These are phyloP conservation scores for Tephrocybe rancida DNA, from an alignment of 768 basidiomycete species.

Conservation along the genomic window DNA sequence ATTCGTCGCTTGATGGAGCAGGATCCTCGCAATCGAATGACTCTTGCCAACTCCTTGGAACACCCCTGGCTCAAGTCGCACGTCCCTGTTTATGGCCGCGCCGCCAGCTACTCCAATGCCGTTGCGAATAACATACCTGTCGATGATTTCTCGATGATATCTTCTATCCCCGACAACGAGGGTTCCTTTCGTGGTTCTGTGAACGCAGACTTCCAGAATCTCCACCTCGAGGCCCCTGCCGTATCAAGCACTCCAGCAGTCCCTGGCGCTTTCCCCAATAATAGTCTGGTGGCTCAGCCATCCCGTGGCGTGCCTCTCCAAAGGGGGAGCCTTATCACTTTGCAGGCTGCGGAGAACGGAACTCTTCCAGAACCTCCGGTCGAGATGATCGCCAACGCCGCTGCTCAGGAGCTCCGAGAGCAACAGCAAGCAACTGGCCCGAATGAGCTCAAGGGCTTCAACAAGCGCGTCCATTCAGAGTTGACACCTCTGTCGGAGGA, in stretches of 20 bases:
- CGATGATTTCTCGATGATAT: slow-evolving; percentile 26
- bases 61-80: slow-evolving; percentile 76
- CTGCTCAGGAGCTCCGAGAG: slow-evolving; percentile 24
- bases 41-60: slow-evolving; percentile 61
- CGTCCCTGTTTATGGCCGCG: slow-evolving; percentile 26
- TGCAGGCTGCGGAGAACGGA: slow-evolving; percentile 46
- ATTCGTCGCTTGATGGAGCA: slow-evolving; percentile 63
- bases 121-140: slow-evolving; percentile 8
- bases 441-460: slow-evolving; percentile 26
- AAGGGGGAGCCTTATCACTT: slow-evolving; percentile 49
- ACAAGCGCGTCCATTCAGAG: slow-evolving; percentile 46
- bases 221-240: slow-evolving; percentile 29
- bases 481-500: slow-evolving; percentile 48
- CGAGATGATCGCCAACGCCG: slow-evolving; percentile 54
- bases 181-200: slow-evolving; percentile 22
- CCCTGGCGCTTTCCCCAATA: slow-evolving; percentile 14
- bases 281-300: slow-evolving; percentile 20
- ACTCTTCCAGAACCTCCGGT: slow-evolving; percentile 51
- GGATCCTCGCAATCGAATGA: slow-evolving; percentile 70
- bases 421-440: slow-evolving; percentile 21
- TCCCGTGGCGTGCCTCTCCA: slow-evolving; percentile 41
- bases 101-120: not conserved
- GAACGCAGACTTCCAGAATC: slow-evolving; percentile 31
- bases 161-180: slow-evolving; percentile 11
- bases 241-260: slow-evolving; percentile 5